These are phyloP conservation scores for Debaryomyces castellii DNA, from an alignment of 805 yeast species.

Conservation along the genomic window DNA sequence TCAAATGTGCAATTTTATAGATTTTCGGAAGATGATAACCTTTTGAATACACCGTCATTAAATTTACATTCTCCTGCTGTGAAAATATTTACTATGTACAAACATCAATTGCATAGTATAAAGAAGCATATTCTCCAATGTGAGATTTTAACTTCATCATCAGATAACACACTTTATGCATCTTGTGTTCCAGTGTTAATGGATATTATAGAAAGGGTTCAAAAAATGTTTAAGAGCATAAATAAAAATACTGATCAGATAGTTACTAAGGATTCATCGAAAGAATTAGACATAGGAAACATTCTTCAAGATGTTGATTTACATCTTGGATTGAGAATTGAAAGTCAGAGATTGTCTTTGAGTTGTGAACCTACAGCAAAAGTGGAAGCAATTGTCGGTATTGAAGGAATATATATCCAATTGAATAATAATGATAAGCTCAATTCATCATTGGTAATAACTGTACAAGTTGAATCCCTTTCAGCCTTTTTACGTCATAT, in stretches of 20 bases:
- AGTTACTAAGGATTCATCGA: conserved; percentile 9
- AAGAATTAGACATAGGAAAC: conserved; percentile 37
- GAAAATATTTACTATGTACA: conserved; percentile 54
- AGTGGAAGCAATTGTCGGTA: conserved; percentile 80
- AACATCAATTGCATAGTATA: conserved; percentile 29
- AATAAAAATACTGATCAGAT: conserved; percentile 2
- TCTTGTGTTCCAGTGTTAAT: conserved; percentile 75
- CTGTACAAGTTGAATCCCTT: conserved; percentile 53
- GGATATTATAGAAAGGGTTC: conserved; percentile 54
- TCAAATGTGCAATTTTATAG: conserved; percentile 56
- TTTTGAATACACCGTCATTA: conserved; percentile 47
- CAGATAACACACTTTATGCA: conserved; percentile 69
- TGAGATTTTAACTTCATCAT: conserved; percentile 62
- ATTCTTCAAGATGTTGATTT: conserved; percentile 58
- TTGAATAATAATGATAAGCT: conserved; percentile 50
- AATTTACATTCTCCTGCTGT: conserved; percentile 77
- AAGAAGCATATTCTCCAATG: conserved; percentile 47
- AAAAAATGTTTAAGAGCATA: conserved; percentile 44
- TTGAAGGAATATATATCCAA: conserved; percentile 63
- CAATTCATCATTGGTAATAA: conserved; percentile 37
- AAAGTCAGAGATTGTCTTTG: conserved; percentile 69
- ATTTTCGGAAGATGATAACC: conserved; percentile 39
- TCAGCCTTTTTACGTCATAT: conserved; percentile 82
- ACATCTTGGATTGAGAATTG: conserved; percentile 62
- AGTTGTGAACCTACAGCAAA: conserved; percentile 95